phyloP scores from a whole-genome alignment of 2,329 filamentous ascomycete genomes.

The Allantophomopsis lycopodina region DNA sequence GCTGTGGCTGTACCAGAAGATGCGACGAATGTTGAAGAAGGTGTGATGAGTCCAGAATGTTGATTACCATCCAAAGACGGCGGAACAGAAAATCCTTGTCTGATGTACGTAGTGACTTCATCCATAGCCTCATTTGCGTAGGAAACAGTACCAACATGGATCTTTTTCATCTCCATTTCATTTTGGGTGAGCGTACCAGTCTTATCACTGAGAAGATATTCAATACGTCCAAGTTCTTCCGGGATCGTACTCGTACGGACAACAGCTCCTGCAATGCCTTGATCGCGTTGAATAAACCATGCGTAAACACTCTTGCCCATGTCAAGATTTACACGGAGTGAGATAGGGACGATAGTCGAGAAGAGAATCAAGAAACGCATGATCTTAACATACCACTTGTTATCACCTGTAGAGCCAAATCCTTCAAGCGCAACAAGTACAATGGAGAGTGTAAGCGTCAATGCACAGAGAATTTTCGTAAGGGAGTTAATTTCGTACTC shows the following conservation, averaged over 20 bases:
- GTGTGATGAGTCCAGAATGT: slow-evolving; percentile 51
- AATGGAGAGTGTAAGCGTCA: slow-evolving; percentile 78
- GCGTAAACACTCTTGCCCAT: slow-evolving; percentile 96
- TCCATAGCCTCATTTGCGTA: slow-evolving; percentile 99
- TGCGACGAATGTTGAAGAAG: slow-evolving; percentile 56
- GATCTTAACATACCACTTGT: slow-evolving; percentile 88
- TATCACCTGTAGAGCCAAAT: slow-evolving; percentile 52
- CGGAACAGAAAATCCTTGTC: slow-evolving; percentile 60
- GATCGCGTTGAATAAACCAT: slow-evolving; percentile 84
- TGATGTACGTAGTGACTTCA: slow-evolving; percentile 77
- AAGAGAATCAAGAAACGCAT: slow-evolving; percentile 97
- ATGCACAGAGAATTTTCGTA: slow-evolving; percentile 85
- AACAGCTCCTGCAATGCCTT: slow-evolving; percentile 80
- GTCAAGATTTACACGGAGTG: slow-evolving; percentile 88
- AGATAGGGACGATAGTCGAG: slow-evolving; percentile 98
- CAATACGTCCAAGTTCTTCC: slow-evolving; percentile 87
- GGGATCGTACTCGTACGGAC: slow-evolving; percentile 96
- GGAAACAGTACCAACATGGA: slow-evolving; percentile 94
- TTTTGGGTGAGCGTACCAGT: slow-evolving; percentile 97
- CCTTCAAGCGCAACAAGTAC: slow-evolving; percentile 80
- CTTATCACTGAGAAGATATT: slow-evolving; percentile 94
- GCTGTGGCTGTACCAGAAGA: slow-evolving; percentile 43
- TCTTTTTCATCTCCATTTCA: slow-evolving; percentile 98
- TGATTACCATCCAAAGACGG: slow-evolving; percentile 28
- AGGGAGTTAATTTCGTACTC: slow-evolving; percentile 96